A percentile compares a stretch with the other conserved stretches of the same genome.
These are phyloP conservation scores for Leccinum subrobustum DNA, from an alignment of 1,284 basidiomycete genomes.

Conservation along the genomic window DNA sequence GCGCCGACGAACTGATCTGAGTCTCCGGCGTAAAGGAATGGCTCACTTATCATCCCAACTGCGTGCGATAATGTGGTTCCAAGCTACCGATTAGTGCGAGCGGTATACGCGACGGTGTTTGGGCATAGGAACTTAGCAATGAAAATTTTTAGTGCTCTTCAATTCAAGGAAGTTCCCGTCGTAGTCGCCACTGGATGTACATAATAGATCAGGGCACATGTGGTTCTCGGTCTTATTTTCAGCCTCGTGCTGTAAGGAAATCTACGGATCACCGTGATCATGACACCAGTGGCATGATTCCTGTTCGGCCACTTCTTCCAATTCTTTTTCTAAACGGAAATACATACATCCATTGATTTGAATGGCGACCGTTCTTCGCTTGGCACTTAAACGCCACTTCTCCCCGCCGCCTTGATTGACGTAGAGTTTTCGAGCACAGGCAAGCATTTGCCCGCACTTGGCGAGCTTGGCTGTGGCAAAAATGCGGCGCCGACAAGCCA, in stretches of 20 bases:
- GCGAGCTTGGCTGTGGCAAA: constrained; percentile 61
- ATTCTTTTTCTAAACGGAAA: not conserved
- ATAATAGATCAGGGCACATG: not conserved
- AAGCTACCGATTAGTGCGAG: not conserved
- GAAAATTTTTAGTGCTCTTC: not conserved
- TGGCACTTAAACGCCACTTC: constrained; percentile 40
- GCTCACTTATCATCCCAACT: not conserved
- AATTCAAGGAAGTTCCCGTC: not conserved
- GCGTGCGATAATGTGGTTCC: not conserved
- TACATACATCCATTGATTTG: not conserved
- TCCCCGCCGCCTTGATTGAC: constrained; percentile 44
- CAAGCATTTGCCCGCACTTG: constrained; percentile 41
- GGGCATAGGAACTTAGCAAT: not conserved
- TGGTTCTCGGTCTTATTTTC: not conserved
- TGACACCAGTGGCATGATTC: not conserved
- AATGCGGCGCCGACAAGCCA: constrained; percentile 92
- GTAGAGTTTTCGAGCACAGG: constrained; percentile 39
- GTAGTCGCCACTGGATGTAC: not conserved
- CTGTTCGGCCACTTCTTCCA: not conserved
- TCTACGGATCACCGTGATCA: not conserved
- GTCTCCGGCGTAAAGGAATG: not conserved
- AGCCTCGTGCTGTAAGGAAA: not conserved
- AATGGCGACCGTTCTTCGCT: not conserved
- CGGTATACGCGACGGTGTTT: not conserved
- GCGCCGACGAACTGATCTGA: not conserved